phyloP scores from a whole-genome alignment of 768 basidiomycete genomes.

The Termitomyces sp. region DNA sequence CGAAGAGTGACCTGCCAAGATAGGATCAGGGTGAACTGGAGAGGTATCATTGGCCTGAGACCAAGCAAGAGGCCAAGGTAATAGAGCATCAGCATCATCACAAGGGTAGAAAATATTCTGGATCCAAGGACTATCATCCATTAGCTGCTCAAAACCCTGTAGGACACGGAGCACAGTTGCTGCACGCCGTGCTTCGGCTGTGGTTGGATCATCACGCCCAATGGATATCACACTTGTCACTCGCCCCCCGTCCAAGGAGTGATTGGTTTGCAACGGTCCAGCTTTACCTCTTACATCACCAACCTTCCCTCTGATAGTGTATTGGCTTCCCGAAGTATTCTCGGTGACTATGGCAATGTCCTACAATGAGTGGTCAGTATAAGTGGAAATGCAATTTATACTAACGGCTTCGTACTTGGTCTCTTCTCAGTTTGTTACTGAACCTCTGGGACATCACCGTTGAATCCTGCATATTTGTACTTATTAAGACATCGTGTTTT shows the following conservation, averaged over 20 bases:
- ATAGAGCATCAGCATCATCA: conserved; percentile 11
- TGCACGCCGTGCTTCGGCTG: conserved; percentile 46
- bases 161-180: conserved; percentile 36
- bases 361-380: neutral
- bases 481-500: conserved; percentile 35
- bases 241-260: conserved; percentile 23
- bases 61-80: conserved; percentile 40
- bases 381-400: neutral
- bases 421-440: conserved; percentile 25
- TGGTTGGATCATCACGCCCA: conserved; percentile 53
- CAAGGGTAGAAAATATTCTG: conserved; percentile 41
- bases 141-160: conserved; percentile 30
- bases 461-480: conserved; percentile 15
- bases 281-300: conserved; percentile 15
- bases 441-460: conserved; percentile 31
- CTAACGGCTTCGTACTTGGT: conserved; percentile 31
- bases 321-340: conserved; percentile 25
- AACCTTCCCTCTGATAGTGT: conserved; percentile 29
- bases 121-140: conserved; percentile 42
- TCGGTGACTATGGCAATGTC: conserved; percentile 1
- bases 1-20: neutral
- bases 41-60: conserved; percentile 5
- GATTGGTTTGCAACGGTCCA: conserved; percentile 23
- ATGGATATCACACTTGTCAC: conserved; percentile 37
- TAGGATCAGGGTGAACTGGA: neutral